These are phyloP conservation scores for Fraxinus platypoda DNA, from an alignment of 305 asterid species.

Conservation along the genomic window DNA sequence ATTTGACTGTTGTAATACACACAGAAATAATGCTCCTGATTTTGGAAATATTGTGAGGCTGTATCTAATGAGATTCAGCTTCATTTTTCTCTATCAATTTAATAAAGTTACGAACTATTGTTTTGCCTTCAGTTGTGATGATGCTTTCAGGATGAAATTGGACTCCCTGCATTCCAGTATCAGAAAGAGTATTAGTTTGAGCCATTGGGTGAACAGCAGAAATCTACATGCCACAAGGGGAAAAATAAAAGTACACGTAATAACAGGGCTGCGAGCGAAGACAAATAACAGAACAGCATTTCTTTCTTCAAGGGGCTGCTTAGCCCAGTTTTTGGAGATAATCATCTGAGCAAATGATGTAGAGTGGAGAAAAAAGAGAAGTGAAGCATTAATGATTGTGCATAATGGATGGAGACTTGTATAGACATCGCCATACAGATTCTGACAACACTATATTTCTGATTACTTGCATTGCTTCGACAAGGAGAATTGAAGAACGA, in stretches of 20 bases:
- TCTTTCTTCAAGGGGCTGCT: not conserved
- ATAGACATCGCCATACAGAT: not conserved
- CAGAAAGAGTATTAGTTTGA: not conserved
- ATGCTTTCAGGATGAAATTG: constrained; percentile 91
- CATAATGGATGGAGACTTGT: not conserved
- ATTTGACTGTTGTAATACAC: not conserved
- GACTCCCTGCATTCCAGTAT: constrained; percentile 46
- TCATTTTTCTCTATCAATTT: constrained; percentile 65
- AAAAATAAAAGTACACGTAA: not conserved
- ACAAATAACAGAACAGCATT: not conserved
- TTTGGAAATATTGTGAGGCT: not conserved
- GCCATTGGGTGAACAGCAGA: not conserved
- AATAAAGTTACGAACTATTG: constrained; percentile 54
- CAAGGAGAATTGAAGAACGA: not conserved
- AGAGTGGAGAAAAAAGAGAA: not conserved
- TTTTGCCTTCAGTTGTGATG: constrained; percentile 65
- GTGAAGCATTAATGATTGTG: not conserved
- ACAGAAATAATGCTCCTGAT: not conserved
- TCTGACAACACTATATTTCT: not conserved
- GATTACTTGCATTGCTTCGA: not conserved
- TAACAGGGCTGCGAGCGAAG: not conserved
- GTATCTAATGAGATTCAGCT: constrained; percentile 39
- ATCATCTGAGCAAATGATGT: not conserved
- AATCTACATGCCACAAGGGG: not conserved
- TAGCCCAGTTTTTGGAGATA: not conserved